These are phyloP conservation scores for Magnaporthales sp. DNA, from an alignment of 2,329 filamentous ascomycete species.

Conservation along the genomic window DNA sequence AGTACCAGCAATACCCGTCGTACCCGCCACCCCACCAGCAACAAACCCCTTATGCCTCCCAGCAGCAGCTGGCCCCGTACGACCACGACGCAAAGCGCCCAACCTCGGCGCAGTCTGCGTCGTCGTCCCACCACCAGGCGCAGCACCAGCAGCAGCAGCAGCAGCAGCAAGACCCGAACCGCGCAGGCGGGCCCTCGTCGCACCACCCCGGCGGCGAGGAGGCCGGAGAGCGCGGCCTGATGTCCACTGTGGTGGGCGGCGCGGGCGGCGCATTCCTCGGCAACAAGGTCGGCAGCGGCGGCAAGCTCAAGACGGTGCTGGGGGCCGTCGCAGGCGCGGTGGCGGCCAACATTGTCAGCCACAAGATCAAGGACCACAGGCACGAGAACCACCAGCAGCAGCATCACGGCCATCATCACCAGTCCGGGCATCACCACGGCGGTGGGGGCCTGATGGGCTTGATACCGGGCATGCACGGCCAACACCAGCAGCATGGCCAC, in stretches of 20 bases:
- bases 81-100: neutral
- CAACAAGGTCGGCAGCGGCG: slow-evolving; percentile 43
- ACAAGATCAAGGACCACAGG: slow-evolving; percentile 24
- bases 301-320: slow-evolving; percentile 36
- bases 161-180: slow-evolving; percentile 2
- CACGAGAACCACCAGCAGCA: slow-evolving; percentile 8
- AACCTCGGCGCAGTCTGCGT: slow-evolving; percentile 1
- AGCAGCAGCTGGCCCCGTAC: neutral
- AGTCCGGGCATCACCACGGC: slow-evolving; percentile 5
- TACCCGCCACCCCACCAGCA: neutral
- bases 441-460: neutral
- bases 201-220: slow-evolving; percentile 1
- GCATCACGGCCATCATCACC: slow-evolving; percentile 8
- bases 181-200: neutral
- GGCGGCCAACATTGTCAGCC: slow-evolving; percentile 40
- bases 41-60: slow-evolving; percentile 2
- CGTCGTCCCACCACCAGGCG: neutral
- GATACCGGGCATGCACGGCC: neutral
- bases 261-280: slow-evolving; percentile 42
- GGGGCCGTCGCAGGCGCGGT: slow-evolving; percentile 44
- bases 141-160: slow-evolving; percentile 2
- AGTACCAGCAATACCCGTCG: neutral
- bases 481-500: neutral
- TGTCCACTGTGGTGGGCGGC: slow-evolving; percentile 42
- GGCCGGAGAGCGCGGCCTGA: slow-evolving; percentile 44